A percentile compares a stretch with the other conserved stretches of the same genome.
Evolutionary conservation across 2,329 filamentous ascomycete species (phyloP).

Genomic region (Periconia digitata): DNA sequence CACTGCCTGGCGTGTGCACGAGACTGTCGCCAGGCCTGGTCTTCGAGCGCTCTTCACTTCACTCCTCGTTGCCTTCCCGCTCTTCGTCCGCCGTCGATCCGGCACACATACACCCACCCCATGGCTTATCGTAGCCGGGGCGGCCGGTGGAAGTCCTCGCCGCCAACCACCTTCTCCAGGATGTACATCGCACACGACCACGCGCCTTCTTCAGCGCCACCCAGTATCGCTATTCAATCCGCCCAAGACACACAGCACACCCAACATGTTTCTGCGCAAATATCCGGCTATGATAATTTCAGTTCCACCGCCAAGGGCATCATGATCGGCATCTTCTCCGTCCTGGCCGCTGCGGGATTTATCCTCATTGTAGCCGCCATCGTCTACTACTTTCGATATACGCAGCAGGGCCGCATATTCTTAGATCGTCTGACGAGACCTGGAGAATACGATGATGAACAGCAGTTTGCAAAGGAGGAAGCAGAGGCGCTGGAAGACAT

Average conservation of each 20-base stretch:
- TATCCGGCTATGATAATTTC: constrained; percentile 27
- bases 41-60: background rate
- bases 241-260: constrained; percentile 16
- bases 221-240: constrained; percentile 21
- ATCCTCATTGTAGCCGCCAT: constrained; percentile 77
- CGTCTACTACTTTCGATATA: constrained; percentile 94
- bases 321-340: constrained; percentile 91
- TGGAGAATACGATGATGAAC: constrained; percentile 97
- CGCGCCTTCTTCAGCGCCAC: constrained; percentile 27
- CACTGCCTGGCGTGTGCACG: background rate
- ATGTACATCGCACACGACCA: constrained; percentile 24
- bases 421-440: constrained; percentile 90
- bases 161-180: constrained; percentile 35
- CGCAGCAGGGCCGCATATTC: constrained; percentile 82
- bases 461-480: constrained; percentile 91
- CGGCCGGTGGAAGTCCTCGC: constrained; percentile 25
- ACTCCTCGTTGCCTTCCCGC: constrained; percentile 3
- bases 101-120: constrained; percentile 21
- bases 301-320: constrained; percentile 73
- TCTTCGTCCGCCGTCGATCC: constrained; percentile 6
- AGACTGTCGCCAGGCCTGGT: background rate
- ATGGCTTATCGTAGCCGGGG: constrained; percentile 25
- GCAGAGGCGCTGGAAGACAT: constrained; percentile 91
- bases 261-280: constrained; percentile 28
- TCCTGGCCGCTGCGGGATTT: constrained; percentile 86